Evolutionary conservation across 2,329 filamentous ascomycete genomes (phyloP).

Genomic region (Waltergamsia citrina): DNA sequence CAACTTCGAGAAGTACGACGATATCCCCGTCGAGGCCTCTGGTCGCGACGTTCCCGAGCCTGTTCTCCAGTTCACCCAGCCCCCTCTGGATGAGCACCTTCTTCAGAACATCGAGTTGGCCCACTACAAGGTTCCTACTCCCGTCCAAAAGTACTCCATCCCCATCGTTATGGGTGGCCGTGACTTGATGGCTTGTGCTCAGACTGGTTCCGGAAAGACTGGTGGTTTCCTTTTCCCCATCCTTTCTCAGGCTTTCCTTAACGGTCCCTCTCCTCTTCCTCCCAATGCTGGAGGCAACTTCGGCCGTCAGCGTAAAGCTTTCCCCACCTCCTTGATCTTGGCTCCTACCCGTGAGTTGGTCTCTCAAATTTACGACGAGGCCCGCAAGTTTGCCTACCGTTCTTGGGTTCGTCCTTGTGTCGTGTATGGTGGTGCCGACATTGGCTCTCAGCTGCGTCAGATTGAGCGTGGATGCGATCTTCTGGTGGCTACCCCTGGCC

Average conservation of each 20-base stretch:
- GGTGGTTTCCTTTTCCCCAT: slow-evolving; percentile 99
- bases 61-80: slow-evolving; percentile 83
- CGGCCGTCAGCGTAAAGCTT: slow-evolving; percentile 93
- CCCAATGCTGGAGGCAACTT: slow-evolving; percentile 56
- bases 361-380: slow-evolving; percentile 95
- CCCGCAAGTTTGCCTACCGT: slow-evolving; percentile 96
- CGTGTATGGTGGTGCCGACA: slow-evolving; percentile 98
- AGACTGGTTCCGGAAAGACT: slow-evolving; percentile 99
- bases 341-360: slow-evolving; percentile 97
- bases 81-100: slow-evolving; percentile 89
- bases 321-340: slow-evolving; percentile 90
- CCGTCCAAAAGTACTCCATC: slow-evolving; percentile 98
- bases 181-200: slow-evolving; percentile 98
- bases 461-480: slow-evolving; percentile 97
- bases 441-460: slow-evolving; percentile 93
- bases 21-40: slow-evolving; percentile 96
- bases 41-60: slow-evolving; percentile 89
- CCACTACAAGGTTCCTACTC: slow-evolving; percentile 90
- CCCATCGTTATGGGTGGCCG: slow-evolving; percentile 97
- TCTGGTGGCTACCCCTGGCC: slow-evolving; percentile 91
- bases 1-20: slow-evolving; percentile 99
- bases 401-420: slow-evolving; percentile 98
- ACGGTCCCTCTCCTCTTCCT: slow-evolving; percentile 67
- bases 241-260: slow-evolving; percentile 91
- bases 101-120: slow-evolving; percentile 88